Evolutionary conservation across 148 eudicot genomes (phyloP).

Genomic region (Polygonum maritimum): DNA sequence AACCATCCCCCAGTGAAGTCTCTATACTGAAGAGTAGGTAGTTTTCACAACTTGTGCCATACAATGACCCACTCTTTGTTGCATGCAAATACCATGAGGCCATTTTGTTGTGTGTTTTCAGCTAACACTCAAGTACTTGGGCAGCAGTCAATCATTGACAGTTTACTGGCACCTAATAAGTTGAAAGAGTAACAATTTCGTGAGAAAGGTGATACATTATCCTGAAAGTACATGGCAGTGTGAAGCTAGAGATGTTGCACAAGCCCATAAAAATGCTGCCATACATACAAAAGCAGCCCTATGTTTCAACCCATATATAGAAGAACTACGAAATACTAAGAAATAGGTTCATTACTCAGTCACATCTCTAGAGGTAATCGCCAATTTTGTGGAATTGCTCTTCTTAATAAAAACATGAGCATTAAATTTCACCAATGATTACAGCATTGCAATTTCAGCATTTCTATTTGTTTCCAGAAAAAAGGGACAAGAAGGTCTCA

Average conservation of each 20-base stretch:
- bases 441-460: neutral
- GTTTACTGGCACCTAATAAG: neutral
- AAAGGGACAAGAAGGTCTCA: neutral
- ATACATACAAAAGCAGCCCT: neutral
- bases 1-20: conserved; percentile 40
- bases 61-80: conserved; percentile 8
- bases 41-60: conserved; percentile 28
- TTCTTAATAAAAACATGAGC: neutral
- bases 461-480: neutral
- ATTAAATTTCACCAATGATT: neutral
- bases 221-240: neutral
- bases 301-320: neutral
- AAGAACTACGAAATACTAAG: neutral
- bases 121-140: conserved; percentile 2
- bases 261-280: neutral
- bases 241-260: neutral
- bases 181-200: neutral
- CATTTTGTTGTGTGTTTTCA: neutral
- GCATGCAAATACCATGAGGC: neutral
- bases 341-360: neutral
- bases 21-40: conserved; percentile 50
- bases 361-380: neutral
- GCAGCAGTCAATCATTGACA: conserved; percentile 2
- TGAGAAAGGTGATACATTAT: neutral
- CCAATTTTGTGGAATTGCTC: neutral